These are phyloP conservation scores for Jamesozyma piceae DNA, from an alignment of 805 yeast genomes.

Conservation along the genomic window DNA sequence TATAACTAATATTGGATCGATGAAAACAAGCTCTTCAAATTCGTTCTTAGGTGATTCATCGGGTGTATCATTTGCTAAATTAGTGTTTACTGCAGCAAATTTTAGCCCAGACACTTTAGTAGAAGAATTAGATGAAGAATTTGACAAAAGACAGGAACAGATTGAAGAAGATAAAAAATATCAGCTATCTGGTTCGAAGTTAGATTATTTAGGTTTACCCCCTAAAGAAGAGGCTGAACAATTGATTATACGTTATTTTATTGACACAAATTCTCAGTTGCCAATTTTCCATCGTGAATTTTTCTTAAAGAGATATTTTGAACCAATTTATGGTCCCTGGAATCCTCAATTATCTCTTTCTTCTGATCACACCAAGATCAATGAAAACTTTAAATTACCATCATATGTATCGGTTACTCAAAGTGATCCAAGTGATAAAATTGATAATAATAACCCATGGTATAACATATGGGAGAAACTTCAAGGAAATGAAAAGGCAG, in stretches of 20 bases:
- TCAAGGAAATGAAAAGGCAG: conserved; percentile 10
- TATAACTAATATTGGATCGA: conserved; percentile 16
- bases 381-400: conserved; percentile 28
- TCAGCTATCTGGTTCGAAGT: conserved; percentile 10
- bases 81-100: conserved; percentile 71
- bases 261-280: conserved; percentile 72
- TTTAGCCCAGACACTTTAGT: conserved; percentile 34
- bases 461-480: conserved; percentile 37
- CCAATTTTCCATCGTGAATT: conserved; percentile 79
- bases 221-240: conserved; percentile 61
- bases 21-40: conserved; percentile 19
- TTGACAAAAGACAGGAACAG: conserved; percentile 14
- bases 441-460: conserved; percentile 9
- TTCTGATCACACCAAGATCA: conserved; percentile 42
- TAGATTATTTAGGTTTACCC: conserved; percentile 39
- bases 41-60: conserved; percentile 43
- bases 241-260: conserved; percentile 56
- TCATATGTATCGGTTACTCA: conserved; percentile 8
- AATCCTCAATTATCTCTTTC: conserved; percentile 47
- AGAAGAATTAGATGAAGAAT: conserved; percentile 20
- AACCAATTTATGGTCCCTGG: conserved; percentile 71
- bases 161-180: conserved; percentile 15
- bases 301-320: conserved; percentile 55
- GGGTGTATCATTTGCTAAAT: conserved; percentile 65
- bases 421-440: conserved; percentile 6